Evolutionary conservation across 768 basidiomycete genomes (phyloP), one percentile per base, ranked within the genome.

Genomic region (Peribolospora kevripleyi): DNA sequence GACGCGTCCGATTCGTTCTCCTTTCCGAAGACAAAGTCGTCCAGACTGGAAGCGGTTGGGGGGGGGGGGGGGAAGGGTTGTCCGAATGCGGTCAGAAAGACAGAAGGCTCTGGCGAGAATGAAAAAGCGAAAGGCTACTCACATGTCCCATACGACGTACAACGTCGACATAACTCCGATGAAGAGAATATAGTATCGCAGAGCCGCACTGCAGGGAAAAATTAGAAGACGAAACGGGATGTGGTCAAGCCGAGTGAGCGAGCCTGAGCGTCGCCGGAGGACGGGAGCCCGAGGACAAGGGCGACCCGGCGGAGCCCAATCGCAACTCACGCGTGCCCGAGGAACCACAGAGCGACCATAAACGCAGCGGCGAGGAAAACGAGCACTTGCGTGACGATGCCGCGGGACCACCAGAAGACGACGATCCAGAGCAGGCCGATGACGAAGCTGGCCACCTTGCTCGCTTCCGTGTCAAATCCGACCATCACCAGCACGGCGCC

Each of bases 401-500:
- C 50, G 39, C 6, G 10, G 25, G 8, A 46, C n/a, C 36, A 50
- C 54, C 54, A 58, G 3, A 61, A 14, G 14, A 61, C 45, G 4
- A 39, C 55, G 14, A 60, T 48, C 43, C 46, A 60, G 40, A 48
- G 48, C 25, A 58, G 13, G 0, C 60, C 60, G 4, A 58, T 47
- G 7, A 43, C 57, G 48, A 60, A 60, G 39, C 50, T 53, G 1
- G 61, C 61, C 6, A 62, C 54, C 48, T 62, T 62, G 48, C 54
- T 53, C 48, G 61, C 61, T 25, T 61, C 49, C 13, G 58, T 61
- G 46, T 62, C 46, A 56, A 62, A 62, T 3, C 61, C 61, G 42
- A 55, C 56, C 43, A 59, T 61, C 1, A 55, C 57, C 0, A 62
- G 36, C 25, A 25, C 25, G 5, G 59, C 0, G 0, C 61, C 61